Base-by-base conservation (phyloP, 345 rosid genomes). In the Aurinia saxatilis region DNA sequence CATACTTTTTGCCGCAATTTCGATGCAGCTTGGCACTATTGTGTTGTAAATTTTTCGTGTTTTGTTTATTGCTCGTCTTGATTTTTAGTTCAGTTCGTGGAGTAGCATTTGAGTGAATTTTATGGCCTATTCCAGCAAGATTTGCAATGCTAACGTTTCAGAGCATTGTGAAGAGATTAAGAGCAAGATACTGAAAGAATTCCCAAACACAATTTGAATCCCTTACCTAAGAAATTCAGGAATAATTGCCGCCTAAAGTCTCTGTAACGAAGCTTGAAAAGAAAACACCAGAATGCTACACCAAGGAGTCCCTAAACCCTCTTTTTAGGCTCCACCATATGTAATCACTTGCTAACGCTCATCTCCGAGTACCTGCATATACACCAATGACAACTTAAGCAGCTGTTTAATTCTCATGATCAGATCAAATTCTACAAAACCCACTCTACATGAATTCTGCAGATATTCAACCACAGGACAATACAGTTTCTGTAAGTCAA, bases 361-460 rank as follows among this genome's bases (percentile, higher is more conserved):
- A 71, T 71, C 66, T 71, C 49, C 13, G 75, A 57, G 60, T 71
- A 71, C 63, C 75, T 71, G 63, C 57, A 72, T 27, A 42, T 40
- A 59, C 49, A 40, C 60, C 59, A 47, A 47, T 10, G 53, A 59
- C 50, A 41, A 33, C 29, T 16, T 13, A 60, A 42, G 47, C 14
- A 41, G 21, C 36, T 49, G 7, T 33, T 67, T 17, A 23, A 5
- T 40, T 42, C 34, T 30, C 29, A 50, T 50, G 52, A 39, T 39
- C 17, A 34, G 63, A 57, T 47, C 56, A 48, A 17, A 30, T 36
- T 30, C 18, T 36, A 49, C 50, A 57, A 13, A 37, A 17, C 39
- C 17, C 27, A 6, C 18, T 55, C 47, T 35, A 35, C 46, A 45
- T 41, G 27, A 35, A 54, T 35, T 29, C 47, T 46, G 46, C 13